Evolutionary conservation across 2,329 filamentous ascomycete genomes (phyloP).

Genomic region (Neobulgaria alba): DNA sequence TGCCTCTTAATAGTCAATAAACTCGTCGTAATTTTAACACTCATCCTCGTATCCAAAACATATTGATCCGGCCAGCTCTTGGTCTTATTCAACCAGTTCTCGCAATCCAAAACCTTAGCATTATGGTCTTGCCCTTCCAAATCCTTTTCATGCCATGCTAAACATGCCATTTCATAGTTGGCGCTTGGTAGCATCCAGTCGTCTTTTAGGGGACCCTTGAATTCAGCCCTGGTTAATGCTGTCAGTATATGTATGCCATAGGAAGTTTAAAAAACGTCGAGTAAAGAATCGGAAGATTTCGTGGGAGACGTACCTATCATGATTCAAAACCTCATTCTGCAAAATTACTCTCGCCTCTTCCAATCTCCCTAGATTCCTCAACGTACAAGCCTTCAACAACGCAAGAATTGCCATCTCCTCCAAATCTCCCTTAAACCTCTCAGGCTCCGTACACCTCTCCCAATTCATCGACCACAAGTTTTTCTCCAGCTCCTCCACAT

Average conservation of each 20-base stretch:
- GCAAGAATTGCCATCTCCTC: slow-evolving; percentile 58
- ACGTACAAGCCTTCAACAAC: slow-evolving; percentile 56
- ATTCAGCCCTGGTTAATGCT: slow-evolving; percentile 33
- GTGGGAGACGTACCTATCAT: slow-evolving; percentile 43
- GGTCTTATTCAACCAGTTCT: slow-evolving; percentile 56
- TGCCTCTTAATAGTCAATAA: slow-evolving; percentile 22
- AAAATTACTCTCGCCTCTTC: slow-evolving; percentile 59
- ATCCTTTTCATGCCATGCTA: slow-evolving; percentile 62
- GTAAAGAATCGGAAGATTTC: not conserved
- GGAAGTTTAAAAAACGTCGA: no score
- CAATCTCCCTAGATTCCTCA: slow-evolving; percentile 53
- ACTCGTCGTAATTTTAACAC: slow-evolving; percentile 44
- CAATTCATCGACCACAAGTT: slow-evolving; percentile 57
- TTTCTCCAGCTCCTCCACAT: slow-evolving; percentile 50
- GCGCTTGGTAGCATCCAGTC: slow-evolving; percentile 67
- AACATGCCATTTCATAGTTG: slow-evolving; percentile 78
- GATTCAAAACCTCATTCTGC: slow-evolving; percentile 50
- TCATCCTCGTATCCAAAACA: slow-evolving; percentile 65
- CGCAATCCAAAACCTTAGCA: slow-evolving; percentile 49
- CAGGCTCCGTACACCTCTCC: slow-evolving; percentile 43
- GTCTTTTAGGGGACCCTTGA: slow-evolving; percentile 55
- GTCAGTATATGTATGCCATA: no score
- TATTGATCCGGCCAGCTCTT: slow-evolving; percentile 65
- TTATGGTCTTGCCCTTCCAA: slow-evolving; percentile 27
- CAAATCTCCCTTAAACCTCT: slow-evolving; percentile 41